Conservation (phyloP, 345 rosid genomes). For the Linum tenue region DNA sequence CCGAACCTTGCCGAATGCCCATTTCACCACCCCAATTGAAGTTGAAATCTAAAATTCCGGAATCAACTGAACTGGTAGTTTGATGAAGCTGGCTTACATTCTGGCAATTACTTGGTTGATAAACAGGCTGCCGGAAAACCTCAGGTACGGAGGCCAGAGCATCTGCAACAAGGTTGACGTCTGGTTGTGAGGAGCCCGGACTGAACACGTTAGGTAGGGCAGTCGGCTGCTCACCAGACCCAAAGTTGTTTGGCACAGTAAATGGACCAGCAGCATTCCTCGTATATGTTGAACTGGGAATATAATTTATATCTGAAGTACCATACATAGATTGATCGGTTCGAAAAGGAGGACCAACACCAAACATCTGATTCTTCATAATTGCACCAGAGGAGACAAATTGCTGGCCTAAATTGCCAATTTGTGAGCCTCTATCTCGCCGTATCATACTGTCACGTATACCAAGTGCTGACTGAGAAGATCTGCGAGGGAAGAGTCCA, state of each 20-base stretch:
- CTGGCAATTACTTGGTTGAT: constrained; percentile 15
- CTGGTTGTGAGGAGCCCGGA: constrained; percentile 17
- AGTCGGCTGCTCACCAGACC: constrained; percentile 14
- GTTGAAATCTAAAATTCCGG: constrained; percentile 14
- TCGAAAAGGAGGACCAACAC: constrained; percentile 6
- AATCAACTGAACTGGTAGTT: constrained; percentile 14
- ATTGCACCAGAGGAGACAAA: constrained; percentile 22
- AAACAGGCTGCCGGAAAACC: constrained; percentile 9
- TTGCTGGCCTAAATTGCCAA: constrained; percentile 18
- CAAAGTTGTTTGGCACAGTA: constrained; percentile 11
- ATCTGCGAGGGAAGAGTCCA: constrained; percentile 14
- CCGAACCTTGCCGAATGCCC: constrained; percentile 20
- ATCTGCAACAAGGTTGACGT: constrained; percentile 2
- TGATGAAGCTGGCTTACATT: constrained; percentile 8
- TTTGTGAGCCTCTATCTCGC: constrained; percentile 26
- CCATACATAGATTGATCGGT: constrained; percentile 12
- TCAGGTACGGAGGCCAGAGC: constrained; percentile 17
- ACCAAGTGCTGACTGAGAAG: constrained; percentile 21
- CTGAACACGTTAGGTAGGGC: constrained; percentile 2
- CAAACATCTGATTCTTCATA: constrained; percentile 20
- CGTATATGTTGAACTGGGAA: constrained; percentile 11
- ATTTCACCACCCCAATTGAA: constrained; percentile 9
- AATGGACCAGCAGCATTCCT: constrained; percentile 12
- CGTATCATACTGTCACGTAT: constrained; percentile 22
- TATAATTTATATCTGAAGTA: constrained; percentile 14